Percentiles rank a stretch among this genome's conserved stretches.
Evolutionary conservation across 2,329 filamentous ascomycete species (phyloP).

Genomic region (Fusarium fujikuroi): DNA sequence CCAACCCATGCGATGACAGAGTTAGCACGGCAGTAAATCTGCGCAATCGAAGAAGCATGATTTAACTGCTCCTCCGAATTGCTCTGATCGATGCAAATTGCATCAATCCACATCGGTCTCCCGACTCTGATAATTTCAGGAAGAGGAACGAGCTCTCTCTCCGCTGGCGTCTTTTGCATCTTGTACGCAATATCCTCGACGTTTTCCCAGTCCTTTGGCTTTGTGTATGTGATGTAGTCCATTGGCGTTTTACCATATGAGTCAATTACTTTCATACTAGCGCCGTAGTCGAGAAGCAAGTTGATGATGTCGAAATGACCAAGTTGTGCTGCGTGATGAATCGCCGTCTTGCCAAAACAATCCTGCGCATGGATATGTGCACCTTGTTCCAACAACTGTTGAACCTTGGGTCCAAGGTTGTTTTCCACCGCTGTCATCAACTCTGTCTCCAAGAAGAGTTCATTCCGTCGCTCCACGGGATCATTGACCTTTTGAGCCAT

Average conservation of each 20-base stretch:
- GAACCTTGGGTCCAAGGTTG: background rate
- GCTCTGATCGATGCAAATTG: background rate
- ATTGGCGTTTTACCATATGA: background rate
- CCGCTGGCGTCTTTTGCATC: background rate
- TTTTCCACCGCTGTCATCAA: background rate
- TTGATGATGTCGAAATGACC: background rate
- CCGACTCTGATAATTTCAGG: background rate
- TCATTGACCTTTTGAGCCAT: background rate
- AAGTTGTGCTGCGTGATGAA: background rate
- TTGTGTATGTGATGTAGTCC: background rate
- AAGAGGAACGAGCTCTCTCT: background rate
- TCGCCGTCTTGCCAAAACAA: background rate
- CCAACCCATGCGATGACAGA: constrained; percentile 1
- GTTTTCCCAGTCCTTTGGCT: background rate
- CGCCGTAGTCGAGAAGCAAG: background rate
- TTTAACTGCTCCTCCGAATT: fast-evolving
- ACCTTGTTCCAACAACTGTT: background rate
- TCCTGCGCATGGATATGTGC: background rate
- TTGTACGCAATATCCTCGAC: background rate
- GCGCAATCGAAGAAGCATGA: background rate
- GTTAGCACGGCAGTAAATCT: background rate
- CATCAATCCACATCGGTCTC: constrained; percentile 13
- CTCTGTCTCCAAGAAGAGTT: background rate
- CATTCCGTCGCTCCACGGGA: background rate
- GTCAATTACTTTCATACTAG: background rate